phyloP scores from a whole-genome alignment of 2,329 filamentous ascomycete species.

The Xylaria sp. region DNA sequence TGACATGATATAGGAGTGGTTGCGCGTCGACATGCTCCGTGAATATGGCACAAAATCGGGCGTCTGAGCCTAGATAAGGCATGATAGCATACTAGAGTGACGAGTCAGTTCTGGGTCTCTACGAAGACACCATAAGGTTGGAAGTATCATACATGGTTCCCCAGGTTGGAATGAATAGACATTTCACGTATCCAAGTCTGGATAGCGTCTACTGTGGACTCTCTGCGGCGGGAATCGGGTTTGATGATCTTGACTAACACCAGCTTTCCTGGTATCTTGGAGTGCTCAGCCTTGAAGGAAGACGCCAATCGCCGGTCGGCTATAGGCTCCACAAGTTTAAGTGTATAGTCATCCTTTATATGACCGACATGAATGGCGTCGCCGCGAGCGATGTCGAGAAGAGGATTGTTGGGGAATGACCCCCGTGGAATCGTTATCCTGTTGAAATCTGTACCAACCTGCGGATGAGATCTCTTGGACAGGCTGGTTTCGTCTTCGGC shows the following conservation, averaged over 20 bases:
- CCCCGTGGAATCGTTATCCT: background rate
- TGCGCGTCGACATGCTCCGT: slow-evolving; percentile 1
- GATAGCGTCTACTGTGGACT: background rate
- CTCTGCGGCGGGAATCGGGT: background rate
- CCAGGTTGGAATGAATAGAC: slow-evolving; percentile 3
- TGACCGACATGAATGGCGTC: background rate
- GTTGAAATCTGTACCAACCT: background rate
- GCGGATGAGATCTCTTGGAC: background rate
- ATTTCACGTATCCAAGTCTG: slow-evolving; percentile 13
- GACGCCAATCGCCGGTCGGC: background rate
- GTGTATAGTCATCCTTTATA: background rate
- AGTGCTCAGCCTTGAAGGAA: background rate
- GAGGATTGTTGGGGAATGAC: background rate
- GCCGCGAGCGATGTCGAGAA: background rate
- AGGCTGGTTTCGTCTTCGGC: background rate
- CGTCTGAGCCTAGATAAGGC: slow-evolving; percentile 4
- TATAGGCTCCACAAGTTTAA: background rate
- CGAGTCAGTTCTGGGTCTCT: background rate
- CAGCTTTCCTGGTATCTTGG: background rate
- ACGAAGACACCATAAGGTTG: background rate
- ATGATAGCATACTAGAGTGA: background rate
- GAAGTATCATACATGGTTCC: slow-evolving; percentile 5
- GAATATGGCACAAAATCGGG: slow-evolving; percentile 11
- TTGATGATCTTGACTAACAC: slow-evolving; percentile 11
- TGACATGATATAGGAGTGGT: background rate